Conservation (phyloP, 305 asterid species). For the Solanum hybrid region DNA sequence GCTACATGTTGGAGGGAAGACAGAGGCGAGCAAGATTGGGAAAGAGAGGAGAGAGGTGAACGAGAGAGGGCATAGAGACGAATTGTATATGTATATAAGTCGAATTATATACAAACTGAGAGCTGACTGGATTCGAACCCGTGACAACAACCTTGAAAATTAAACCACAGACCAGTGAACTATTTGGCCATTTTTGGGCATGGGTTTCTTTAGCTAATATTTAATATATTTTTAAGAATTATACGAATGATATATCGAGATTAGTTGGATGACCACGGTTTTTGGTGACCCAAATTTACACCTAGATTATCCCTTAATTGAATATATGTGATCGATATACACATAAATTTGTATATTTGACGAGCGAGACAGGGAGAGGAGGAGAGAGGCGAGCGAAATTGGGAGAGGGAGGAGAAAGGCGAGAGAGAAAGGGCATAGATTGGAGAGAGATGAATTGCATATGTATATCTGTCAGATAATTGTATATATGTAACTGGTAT, state of each 20-base stretch:
- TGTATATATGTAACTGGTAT: background rate
- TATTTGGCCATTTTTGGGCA: background rate
- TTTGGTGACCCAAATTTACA: background rate
- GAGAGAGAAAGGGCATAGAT: background rate
- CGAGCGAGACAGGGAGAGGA: no score
- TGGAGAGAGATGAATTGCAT: background rate
- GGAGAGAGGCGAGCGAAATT: background rate
- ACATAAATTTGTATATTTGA: background rate
- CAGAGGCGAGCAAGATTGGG: no score
- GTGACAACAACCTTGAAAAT: background rate
- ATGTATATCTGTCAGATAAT: background rate
- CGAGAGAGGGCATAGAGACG: no score
- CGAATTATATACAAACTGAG: background rate
- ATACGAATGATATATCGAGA: background rate
- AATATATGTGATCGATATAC: background rate
- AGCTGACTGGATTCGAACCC: background rate
- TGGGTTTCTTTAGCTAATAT: background rate
- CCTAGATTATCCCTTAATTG: background rate
- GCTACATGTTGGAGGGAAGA: no score
- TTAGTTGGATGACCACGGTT: background rate
- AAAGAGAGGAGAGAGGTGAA: no score
- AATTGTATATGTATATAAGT: no score
- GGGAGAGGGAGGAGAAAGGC: background rate
- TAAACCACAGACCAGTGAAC: background rate
- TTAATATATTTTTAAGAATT: background rate